Percentiles rank a stretch among this genome's conserved stretches.
Evolutionary conservation across 441 rosid species (phyloP).

Genomic region (Pelargonium myrrhifolium): DNA sequence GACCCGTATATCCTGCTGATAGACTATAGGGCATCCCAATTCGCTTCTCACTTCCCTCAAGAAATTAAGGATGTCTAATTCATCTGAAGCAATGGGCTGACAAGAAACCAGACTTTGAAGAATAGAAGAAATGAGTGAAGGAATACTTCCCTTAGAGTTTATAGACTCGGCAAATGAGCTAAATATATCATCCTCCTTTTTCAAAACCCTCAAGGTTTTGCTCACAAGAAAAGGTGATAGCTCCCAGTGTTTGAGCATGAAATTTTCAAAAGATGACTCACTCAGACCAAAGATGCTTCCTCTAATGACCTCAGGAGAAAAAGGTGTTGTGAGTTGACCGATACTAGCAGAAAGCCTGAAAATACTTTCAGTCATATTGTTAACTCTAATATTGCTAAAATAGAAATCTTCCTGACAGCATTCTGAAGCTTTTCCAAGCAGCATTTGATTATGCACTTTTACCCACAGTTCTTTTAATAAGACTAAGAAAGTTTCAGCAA

Average conservation of each 20-base stretch:
- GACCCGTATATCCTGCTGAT: conserved; percentile 51
- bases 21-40: conserved; percentile 43
- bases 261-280: conserved; percentile 29
- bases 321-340: conserved; percentile 16
- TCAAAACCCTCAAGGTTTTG: conserved; percentile 20
- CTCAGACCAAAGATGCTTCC: conserved; percentile 33
- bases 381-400: conserved; percentile 28
- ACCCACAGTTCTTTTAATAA: conserved; percentile 37
- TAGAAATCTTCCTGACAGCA: conserved; percentile 19
- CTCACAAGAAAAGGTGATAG: conserved; percentile 34
- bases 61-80: conserved; percentile 42
- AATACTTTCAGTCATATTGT: conserved; percentile 42
- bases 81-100: conserved; percentile 53
- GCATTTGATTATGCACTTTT: conserved; percentile 29
- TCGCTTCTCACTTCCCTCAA: conserved; percentile 37
- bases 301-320: conserved; percentile 20
- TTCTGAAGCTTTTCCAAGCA: conserved; percentile 17
- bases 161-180: conserved; percentile 25
- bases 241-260: conserved; percentile 44
- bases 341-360: conserved; percentile 39
- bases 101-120: conserved; percentile 40
- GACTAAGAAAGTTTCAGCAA: conserved; percentile 26
- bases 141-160: conserved; percentile 22
- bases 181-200: conserved; percentile 29
- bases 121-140: conserved; percentile 29